A percentile compares a stretch with the other conserved stretches of the same genome.
These are phyloP conservation scores for Ogataea paradorogensis DNA, from an alignment of 805 yeast genomes.

Conservation along the genomic window DNA sequence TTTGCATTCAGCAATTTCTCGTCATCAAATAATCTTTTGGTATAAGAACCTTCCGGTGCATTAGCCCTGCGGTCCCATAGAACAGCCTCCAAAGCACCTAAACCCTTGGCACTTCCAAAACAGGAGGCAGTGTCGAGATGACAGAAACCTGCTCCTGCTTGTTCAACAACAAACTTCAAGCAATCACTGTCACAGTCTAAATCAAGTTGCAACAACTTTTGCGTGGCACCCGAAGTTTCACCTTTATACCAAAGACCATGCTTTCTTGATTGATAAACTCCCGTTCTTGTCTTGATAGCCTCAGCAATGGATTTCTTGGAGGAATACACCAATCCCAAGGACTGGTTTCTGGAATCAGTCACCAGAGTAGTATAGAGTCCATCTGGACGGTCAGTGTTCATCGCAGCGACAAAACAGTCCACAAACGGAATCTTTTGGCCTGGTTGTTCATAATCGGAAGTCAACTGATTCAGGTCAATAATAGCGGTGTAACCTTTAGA, in stretches of 20 bases:
- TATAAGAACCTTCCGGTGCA: conserved; percentile 95
- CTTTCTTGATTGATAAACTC: conserved; percentile 91
- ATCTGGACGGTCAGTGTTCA: conserved; percentile 82
- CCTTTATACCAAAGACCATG: conserved; percentile 97
- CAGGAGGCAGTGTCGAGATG: conserved; percentile 82
- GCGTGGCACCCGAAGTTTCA: conserved; percentile 94
- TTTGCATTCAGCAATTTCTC: conserved; percentile 74
- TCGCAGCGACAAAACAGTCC: conserved; percentile 44
- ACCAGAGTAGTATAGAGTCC: conserved; percentile 85
- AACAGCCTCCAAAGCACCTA: conserved; percentile 64
- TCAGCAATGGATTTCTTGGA: conserved; percentile 76
- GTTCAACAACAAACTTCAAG: conserved; percentile 80
- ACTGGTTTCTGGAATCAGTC: conserved; percentile 61
- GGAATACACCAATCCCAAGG: conserved; percentile 89
- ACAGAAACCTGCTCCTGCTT: conserved; percentile 87
- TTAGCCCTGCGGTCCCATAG: conserved; percentile 55
- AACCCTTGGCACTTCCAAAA: conserved; percentile 69
- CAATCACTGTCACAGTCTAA: conserved; percentile 94
- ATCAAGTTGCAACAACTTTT: conserved; percentile 61
- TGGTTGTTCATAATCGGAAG: conserved; percentile 33
- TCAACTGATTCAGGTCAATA: conserved; percentile 27
- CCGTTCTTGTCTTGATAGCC: conserved; percentile 76
- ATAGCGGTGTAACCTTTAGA: conserved; percentile 38
- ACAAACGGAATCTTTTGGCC: conserved; percentile 33
- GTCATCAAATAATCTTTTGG: conserved; percentile 82